phyloP scores from a whole-genome alignment of 768 basidiomycete species.

The Russula vinacea region DNA sequence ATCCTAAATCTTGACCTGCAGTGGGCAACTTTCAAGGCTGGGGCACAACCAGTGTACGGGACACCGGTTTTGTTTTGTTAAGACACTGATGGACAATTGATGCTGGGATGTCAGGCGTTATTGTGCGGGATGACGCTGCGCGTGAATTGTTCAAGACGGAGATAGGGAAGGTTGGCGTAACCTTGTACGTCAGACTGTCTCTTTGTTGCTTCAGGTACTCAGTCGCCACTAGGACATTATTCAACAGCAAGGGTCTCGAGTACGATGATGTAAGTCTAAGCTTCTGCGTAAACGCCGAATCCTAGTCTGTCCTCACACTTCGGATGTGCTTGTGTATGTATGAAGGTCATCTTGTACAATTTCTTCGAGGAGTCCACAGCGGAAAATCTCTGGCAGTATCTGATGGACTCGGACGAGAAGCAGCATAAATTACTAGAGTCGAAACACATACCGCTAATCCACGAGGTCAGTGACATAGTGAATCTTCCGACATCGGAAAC shows the following conservation, averaged over 20 bases:
- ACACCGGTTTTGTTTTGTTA: not conserved
- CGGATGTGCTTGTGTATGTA: not conserved
- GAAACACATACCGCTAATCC: conserved; percentile 3
- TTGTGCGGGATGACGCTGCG: conserved; percentile 62
- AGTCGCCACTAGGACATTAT: conserved; percentile 44
- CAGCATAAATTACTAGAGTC: not conserved
- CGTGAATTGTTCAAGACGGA: conserved; percentile 46
- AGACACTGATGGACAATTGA: not conserved
- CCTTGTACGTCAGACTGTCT: conserved; percentile 45
- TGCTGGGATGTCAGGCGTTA: conserved; percentile 45
- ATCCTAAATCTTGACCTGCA: conserved; percentile 26
- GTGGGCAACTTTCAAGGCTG: conserved; percentile 52
- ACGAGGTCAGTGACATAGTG: conserved; percentile 13
- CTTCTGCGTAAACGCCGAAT: not conserved
- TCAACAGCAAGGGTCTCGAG: conserved; percentile 65
- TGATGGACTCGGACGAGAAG: not conserved
- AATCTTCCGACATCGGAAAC: not conserved
- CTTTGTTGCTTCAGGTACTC: not conserved
- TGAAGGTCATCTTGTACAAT: conserved; percentile 67
- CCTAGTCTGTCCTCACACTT: not conserved
- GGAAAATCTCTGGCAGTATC: conserved; percentile 31
- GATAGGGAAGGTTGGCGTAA: conserved; percentile 55
- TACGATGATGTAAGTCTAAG: conserved; percentile 52
- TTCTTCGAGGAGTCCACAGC: conserved; percentile 66
- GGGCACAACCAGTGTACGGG: conserved; percentile 62